Base-by-base conservation (phyloP, 2,329 filamentous ascomycete genomes). In the Apiospora sp. region DNA sequence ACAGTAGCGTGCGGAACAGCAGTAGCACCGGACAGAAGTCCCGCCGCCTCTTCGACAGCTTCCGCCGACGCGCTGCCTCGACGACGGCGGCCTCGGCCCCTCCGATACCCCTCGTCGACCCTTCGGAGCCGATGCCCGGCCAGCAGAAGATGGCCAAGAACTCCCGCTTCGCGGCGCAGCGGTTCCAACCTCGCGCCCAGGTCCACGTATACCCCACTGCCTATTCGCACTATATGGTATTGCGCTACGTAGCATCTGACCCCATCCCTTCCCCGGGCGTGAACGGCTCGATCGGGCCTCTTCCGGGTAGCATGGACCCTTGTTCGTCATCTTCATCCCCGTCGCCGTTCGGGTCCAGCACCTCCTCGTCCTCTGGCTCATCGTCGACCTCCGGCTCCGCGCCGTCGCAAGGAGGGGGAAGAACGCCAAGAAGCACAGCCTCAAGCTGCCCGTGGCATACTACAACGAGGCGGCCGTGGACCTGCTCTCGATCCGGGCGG, bases 381-480 rank as follows among this genome's bases (percentile, higher is more conserved):
- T 75, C 14, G n/a, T 75, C 41, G 14, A 51, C 73, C 6, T 43
- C 61, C 12, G 68, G 41, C 49, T 48, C 51, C 37, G 67, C 67
- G 41, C 24, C 74, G 3, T 74, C 74, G 16, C 61, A 74, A 24
- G 71, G 71, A 24, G 71, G 71, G 10, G 68, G 73, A 77, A 68
- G 54, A 79, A 37, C 22, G 74, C 78, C 34, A 80, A 80, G 68
- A 77, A 79, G 58, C 77, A 72, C 30, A 71, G 51, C 44, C 46
- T 71, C 30, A 75, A 72, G 58, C 73, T 73, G 19, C 73, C 67
- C 71, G 83, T 89, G 44, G 79, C 83, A 10, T 87, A 84, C 77
- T 85, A 84, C 75, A 88, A 87, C 0, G 80, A 82, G 8, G 82
- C 84, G 14, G 84, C 87, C 68, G 80, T 86, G 0, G 84, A 87